Percentiles rank a stretch among this genome's conserved stretches.
These are phyloP conservation scores for Fusarium illudens DNA, from an alignment of 2,329 filamentous ascomycete species.

Conservation along the genomic window DNA sequence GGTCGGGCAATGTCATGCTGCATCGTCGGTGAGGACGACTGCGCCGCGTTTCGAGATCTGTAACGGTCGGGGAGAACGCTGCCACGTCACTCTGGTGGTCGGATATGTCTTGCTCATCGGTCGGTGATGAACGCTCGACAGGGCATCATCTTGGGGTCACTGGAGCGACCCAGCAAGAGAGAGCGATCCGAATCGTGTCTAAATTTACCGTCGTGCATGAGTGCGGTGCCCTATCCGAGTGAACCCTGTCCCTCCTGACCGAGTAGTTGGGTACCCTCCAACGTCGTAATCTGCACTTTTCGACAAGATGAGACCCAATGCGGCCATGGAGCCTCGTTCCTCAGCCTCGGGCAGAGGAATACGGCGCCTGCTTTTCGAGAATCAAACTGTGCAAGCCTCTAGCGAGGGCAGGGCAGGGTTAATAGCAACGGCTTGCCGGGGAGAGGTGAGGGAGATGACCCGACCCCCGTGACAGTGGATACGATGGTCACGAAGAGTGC, in stretches of 20 bases:
- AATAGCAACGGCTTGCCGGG: slow-evolving; percentile 17
- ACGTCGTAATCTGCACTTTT: slow-evolving; percentile 32
- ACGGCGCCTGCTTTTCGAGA: slow-evolving; percentile 25
- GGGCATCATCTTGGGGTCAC: slow-evolving; percentile 12
- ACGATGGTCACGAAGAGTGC: slow-evolving; percentile 21
- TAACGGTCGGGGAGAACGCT: slow-evolving; percentile 24
- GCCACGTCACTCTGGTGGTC: slow-evolving; percentile 35
- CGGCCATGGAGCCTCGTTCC: slow-evolving; percentile 23
- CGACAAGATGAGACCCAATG: slow-evolving; percentile 28
- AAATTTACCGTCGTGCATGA: slow-evolving; percentile 39
- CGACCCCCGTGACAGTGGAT: slow-evolving; percentile 30
- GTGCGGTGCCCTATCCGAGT: slow-evolving; percentile 28
- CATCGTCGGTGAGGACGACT: slow-evolving; percentile 25
- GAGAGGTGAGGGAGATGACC: slow-evolving; percentile 13
- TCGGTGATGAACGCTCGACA: slow-evolving; percentile 8
- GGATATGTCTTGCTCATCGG: slow-evolving; percentile 10
- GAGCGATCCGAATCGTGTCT: slow-evolving; percentile 32
- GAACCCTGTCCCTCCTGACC: slow-evolving; percentile 38
- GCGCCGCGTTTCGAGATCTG: slow-evolving; percentile 26
- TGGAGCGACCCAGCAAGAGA: slow-evolving; percentile 24
- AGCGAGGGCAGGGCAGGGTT: slow-evolving; percentile 36
- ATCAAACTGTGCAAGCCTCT: slow-evolving; percentile 28
- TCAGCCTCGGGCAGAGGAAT: slow-evolving; percentile 26
- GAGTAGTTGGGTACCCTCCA: slow-evolving; percentile 37
- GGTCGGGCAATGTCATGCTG: slow-evolving; percentile 15